Evolutionary conservation across 2,329 filamentous ascomycete species (phyloP), one percentile per base, ranked within the genome.

Genomic region (Bipolaris oryzae): DNA sequence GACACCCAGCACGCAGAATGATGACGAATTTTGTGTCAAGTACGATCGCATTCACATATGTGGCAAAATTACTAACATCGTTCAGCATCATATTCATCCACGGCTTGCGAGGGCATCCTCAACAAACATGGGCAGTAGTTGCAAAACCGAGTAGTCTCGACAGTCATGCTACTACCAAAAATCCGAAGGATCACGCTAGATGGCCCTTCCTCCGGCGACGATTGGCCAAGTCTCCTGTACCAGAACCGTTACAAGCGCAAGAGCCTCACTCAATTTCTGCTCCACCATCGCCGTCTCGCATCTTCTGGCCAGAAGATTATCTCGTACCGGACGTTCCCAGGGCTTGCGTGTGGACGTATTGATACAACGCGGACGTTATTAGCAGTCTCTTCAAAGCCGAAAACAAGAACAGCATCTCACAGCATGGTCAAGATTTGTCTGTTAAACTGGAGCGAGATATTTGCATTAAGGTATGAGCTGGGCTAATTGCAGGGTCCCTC

Each of bases 291-390:
- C 28, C 47, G 21, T 76, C 60, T 78, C 74, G 3, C 3, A 10
- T 49, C n/a, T 49, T 49, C n/a, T 38, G 46, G 76, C 76, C 74
- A 4, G 53, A 68, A 20, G 71, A 78, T 13, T 74, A 68, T 45
- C 72, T 79, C n/a, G 38, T 60, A n/a, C 20, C 61, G n/a, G 75
- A 78, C 58, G 58, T 77, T 13, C 74, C 71, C 18, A 56, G 75
- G 15, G 77, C 76, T 33, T 67, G 70, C 53, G 58, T 78, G 31
- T 76, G 70, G 74, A 78, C 76, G n/a, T 79, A 78, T 53, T 76
- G 77, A 37, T 79, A 78, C 61, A 72, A 79, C 52, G 75, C 75
- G 16, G 71, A 78, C 56, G 70, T 76, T 7, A 70, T 76, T 50
- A 67, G 67, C 16, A 71, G 71, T 2, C 33, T 77, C 21, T 77